Evolutionary conservation across 2,329 filamentous ascomycete species (phyloP).

Genomic region (Talaromyces funiculosus): DNA sequence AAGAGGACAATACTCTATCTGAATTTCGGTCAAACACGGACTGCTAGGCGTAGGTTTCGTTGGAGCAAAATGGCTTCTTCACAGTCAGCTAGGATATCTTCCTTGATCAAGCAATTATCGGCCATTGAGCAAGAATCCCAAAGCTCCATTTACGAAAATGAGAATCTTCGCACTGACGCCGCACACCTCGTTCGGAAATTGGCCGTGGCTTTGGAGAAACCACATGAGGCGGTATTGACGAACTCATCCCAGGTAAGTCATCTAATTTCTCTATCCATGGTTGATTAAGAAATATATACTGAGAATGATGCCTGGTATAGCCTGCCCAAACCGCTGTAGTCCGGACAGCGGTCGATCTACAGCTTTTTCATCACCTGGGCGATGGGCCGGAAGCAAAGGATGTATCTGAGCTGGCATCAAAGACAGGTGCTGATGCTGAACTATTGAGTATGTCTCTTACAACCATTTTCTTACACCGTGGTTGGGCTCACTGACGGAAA

Average conservation of each 20-base stretch:
- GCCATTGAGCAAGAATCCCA: slow-evolving; percentile 3
- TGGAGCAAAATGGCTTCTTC: neutral
- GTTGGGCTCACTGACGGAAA: neutral
- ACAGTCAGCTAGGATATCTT: slow-evolving; percentile 5
- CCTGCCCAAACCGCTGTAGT: slow-evolving; percentile 7
- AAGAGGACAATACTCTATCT: neutral
- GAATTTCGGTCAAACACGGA: neutral
- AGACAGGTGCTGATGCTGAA: slow-evolving; percentile 6
- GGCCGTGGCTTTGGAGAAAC: slow-evolving; percentile 3
- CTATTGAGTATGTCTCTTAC: slow-evolving; percentile 1
- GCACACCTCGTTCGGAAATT: slow-evolving; percentile 8
- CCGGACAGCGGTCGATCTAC: slow-evolving; percentile 1
- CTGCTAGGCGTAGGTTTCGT: neutral
- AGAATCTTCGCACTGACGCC: slow-evolving; percentile 6
- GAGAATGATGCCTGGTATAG: neutral
- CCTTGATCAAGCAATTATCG: slow-evolving; percentile 6
- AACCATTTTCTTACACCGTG: neutral
- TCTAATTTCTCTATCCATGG: neutral
- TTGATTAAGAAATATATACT: neutral
- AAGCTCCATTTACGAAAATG: slow-evolving; percentile 3
- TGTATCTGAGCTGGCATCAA: neutral
- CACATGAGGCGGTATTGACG: slow-evolving; percentile 2
- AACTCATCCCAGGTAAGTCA: neutral
- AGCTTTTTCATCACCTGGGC: slow-evolving; percentile 1
- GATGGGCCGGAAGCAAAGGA: slow-evolving; percentile 4